A percentile compares a stretch with the other conserved stretches of the same genome.
Conservation (phyloP, 352 stramenopile genomes). For the Albugo candida region DNA sequence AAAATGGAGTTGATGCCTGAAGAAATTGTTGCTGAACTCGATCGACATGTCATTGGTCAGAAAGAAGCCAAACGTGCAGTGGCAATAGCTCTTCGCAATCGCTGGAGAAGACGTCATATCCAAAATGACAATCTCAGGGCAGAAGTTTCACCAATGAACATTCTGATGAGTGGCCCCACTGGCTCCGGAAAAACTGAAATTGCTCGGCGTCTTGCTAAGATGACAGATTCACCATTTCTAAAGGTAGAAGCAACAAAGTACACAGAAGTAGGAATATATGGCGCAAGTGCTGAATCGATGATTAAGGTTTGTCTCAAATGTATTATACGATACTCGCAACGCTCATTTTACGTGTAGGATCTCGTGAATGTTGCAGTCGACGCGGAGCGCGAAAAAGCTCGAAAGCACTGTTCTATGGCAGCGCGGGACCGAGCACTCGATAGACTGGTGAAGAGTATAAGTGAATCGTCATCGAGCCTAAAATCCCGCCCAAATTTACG, state of each 20-base stretch:
- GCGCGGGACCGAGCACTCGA: constrained; percentile 82
- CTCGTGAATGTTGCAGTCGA: constrained; percentile 91
- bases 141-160: constrained; percentile 97
- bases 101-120: constrained; percentile 91
- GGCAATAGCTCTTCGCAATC: constrained; percentile 94
- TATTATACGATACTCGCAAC: background rate
- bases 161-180: constrained; percentile 98
- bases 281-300: constrained; percentile 96
- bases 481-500: no score
- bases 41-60: constrained; percentile 95
- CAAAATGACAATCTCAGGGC: constrained; percentile 51
- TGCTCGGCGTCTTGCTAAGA: constrained; percentile 89
- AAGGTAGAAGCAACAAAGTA: constrained; percentile 98
- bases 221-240: constrained; percentile 95
- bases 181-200: constrained; percentile 98
- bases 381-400: constrained; percentile 52
- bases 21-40: constrained; percentile 84
- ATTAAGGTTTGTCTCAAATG: constrained; percentile 52
- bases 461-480: no score
- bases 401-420: constrained; percentile 76
- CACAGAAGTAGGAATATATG: constrained; percentile 98
- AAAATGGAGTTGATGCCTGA: constrained; percentile 51
- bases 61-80: constrained; percentile 93
- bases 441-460: constrained; percentile 32
- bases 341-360: constrained; percentile 17